Percentiles rank a stretch among this genome's conserved stretches.
These are phyloP conservation scores for Strobilomyces dryophilus DNA, from an alignment of 768 basidiomycete genomes.

Conservation along the genomic window DNA sequence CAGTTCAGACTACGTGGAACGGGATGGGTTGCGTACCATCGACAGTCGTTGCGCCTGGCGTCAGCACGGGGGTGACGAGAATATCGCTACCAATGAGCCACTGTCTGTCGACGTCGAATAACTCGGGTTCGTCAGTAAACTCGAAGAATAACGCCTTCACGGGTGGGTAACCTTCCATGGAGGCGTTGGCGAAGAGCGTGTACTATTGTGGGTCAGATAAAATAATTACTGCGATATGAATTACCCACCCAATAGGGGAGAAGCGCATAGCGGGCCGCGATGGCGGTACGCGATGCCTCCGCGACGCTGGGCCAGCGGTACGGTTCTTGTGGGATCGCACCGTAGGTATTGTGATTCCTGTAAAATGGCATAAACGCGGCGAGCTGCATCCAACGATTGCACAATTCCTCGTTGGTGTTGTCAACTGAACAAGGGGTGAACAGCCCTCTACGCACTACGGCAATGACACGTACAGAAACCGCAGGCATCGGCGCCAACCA, in stretches of 20 bases:
- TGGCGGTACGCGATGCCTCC: constrained; percentile 65
- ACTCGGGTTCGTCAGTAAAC: constrained; percentile 65
- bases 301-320: constrained; percentile 77
- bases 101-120: constrained; percentile 59
- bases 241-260: constrained; percentile 70
- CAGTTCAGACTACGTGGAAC: background rate
- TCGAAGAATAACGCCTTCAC: constrained; percentile 74
- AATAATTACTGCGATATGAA: background rate
- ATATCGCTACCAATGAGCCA: constrained; percentile 68
- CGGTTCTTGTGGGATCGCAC: constrained; percentile 70
- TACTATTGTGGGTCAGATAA: constrained; percentile 45
- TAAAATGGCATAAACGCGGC: constrained; percentile 2
- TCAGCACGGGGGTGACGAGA: constrained; percentile 70
- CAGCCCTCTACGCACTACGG: background rate
- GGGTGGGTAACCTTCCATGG: constrained; percentile 57
- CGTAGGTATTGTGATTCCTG: constrained; percentile 50
- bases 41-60: constrained; percentile 62
- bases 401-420: constrained; percentile 4
- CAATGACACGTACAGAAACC: constrained; percentile 21
- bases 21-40: constrained; percentile 41
- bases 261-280: constrained; percentile 59
- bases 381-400: constrained; percentile 5
- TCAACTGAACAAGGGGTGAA: constrained; percentile 6
- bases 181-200: constrained; percentile 65
- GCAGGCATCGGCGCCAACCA: constrained; percentile 71